These are phyloP conservation scores for Apocynum venetum DNA, from an alignment of 257 asterid genomes.

Conservation along the genomic window DNA sequence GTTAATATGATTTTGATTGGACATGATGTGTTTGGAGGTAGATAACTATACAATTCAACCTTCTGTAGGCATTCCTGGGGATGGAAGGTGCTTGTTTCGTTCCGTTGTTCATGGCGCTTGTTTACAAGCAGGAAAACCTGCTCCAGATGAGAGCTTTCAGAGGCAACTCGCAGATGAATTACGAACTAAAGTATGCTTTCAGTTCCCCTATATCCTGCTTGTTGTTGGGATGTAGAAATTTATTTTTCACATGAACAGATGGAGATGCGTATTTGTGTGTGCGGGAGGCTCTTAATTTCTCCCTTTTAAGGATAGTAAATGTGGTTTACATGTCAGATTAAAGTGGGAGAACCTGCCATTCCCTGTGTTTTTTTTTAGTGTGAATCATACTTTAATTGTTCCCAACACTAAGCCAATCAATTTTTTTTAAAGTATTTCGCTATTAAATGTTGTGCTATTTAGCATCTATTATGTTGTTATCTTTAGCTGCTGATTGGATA, in stretches of 20 bases:
- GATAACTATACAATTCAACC: constrained; percentile 26
- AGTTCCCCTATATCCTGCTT: constrained; percentile 8
- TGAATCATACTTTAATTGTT: neutral
- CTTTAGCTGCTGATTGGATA: neutral
- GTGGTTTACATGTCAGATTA: neutral
- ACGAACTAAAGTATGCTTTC: constrained; percentile 62
- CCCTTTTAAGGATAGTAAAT: neutral
- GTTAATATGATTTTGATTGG: neutral
- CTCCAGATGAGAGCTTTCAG: constrained; percentile 67
- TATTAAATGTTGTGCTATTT: neutral
- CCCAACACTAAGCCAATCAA: neutral
- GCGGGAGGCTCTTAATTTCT: neutral
- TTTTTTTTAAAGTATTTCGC: neutral
- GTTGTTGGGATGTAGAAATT: neutral
- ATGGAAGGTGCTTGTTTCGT: constrained; percentile 97
- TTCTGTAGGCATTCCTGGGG: constrained; percentile 89
- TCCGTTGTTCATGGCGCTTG: constrained; percentile 96
- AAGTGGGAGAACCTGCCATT: neutral
- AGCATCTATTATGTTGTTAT: neutral
- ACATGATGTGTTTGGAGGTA: constrained; percentile 13
- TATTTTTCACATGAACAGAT: neutral
- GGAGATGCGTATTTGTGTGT: too few relatives aligned
- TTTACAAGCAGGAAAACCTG: constrained; percentile 64
- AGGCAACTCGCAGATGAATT: constrained; percentile 82
- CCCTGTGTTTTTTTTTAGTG: neutral